Conservation (phyloP, 1,139 yeast species). For the Hansenula sp. region DNA sequence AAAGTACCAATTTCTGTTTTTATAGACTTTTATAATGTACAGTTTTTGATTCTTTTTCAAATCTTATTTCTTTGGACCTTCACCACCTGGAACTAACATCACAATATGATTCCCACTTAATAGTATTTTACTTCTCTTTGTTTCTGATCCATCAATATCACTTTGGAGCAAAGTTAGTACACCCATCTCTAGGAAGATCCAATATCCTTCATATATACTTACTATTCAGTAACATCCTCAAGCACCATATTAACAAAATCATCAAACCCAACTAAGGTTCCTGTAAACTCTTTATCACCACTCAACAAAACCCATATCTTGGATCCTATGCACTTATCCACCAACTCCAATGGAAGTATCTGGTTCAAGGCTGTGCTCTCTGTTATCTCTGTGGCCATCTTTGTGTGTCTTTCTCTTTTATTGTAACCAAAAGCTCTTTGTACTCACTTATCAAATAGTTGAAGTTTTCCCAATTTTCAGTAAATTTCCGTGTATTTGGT, state of each 20-base stretch:
- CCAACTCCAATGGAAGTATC: constrained; percentile 73
- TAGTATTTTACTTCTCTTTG: constrained; percentile 59
- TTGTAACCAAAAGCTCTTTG: background rate
- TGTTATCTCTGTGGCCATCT: background rate
- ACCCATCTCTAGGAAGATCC: background rate
- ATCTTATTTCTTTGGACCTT: constrained; percentile 9
- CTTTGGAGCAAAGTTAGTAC: constrained; percentile 20
- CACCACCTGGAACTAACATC: constrained; percentile 59
- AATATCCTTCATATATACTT: constrained; percentile 6
- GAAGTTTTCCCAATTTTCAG: background rate
- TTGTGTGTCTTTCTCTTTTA: background rate
- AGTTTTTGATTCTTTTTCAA: background rate
- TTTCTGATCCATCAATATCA: constrained; percentile 37
- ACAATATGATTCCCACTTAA: constrained; percentile 87
- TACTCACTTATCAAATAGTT: background rate
- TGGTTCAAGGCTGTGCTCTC: background rate
- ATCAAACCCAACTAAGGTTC: constrained; percentile 87
- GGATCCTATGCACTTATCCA: constrained; percentile 84
- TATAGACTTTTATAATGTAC: background rate
- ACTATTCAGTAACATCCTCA: constrained; percentile 69
- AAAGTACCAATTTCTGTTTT: background rate
- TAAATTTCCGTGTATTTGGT: background rate
- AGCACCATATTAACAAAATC: constrained; percentile 92
- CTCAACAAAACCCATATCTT: constrained; percentile 75
- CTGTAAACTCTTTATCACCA: constrained; percentile 73